Base-by-base conservation (phyloP, 768 basidiomycete genomes). In the Collybia sp. region DNA sequence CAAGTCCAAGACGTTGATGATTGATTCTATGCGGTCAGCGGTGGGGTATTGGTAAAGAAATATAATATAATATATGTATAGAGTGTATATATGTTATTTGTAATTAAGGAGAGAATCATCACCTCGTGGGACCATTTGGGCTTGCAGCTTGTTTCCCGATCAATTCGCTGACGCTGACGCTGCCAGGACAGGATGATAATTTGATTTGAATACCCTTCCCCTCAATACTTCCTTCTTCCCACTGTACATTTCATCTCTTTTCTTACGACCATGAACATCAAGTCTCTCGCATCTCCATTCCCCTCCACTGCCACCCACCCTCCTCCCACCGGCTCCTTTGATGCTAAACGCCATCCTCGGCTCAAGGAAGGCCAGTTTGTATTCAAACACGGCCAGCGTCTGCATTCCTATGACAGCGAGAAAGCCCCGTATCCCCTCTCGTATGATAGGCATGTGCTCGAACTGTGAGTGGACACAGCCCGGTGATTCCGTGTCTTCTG, bases 361-460 rank as follows among this genome's bases (percentile, higher is more conserved):
- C 64, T 58, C 48, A 84, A 77, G 60, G 82, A 85, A 59, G 73
- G 68, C 46, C 75, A 75, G 41, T 85, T 85, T 57, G 57, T 74
- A 36, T 58, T 64, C 53, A 85, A 82, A 55, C 59, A 82, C 55
- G 85, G 85, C 39, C 76, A 76, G 40, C 71, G 71, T 44, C 81
- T 84, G 48, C 88, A 88, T 58, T 71, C 76, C 13, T 82, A 81
- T 56, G 82, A 82, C 50, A 73, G 72, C 33, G 83, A 86, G 59
- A 88, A 89, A 66, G 88, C 84, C 2, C 88, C 86, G 2, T 90
- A 90, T 67, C 88, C 88, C 1, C 58, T 85, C 32, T 82, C 79
- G 18, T 89, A 88, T 59, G 82, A 87, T 58, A 73, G 71, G 42
- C 66, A 80, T 36, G 68, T 86, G 44, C 65, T 88, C 35, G 85